Evolutionary conservation across 192 early-diverging fungal genomes (phyloP).

Genomic region (Haplosporangium gracile): DNA sequence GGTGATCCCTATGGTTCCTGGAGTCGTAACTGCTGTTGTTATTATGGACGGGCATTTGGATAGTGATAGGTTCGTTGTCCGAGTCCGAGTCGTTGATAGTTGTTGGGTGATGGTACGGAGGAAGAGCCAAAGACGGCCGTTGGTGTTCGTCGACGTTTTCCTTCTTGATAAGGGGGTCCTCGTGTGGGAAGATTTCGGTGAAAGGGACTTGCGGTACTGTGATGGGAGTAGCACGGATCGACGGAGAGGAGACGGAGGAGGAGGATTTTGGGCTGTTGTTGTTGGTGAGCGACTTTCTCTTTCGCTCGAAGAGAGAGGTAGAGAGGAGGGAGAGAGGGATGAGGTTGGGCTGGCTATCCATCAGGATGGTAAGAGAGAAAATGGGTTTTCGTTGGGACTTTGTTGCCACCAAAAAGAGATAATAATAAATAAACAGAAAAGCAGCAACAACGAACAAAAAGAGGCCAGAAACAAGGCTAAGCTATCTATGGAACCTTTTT

Average conservation of each 20-base stretch:
- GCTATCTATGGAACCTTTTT: background rate
- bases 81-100: background rate
- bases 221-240: background rate
- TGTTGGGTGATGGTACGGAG: background rate
- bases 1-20: background rate
- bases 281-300: background rate
- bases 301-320: constrained; percentile 36
- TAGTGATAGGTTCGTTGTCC: background rate
- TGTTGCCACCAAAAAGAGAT: constrained; percentile 15
- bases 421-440: background rate
- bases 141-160: constrained; percentile 2
- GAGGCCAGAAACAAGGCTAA: background rate
- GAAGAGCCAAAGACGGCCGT: background rate
- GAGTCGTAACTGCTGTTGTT: background rate
- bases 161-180: background rate
- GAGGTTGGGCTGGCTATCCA: constrained; percentile 1
- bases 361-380: background rate
- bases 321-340: constrained; percentile 29
- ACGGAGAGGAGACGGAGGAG: background rate
- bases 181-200: constrained; percentile 11
- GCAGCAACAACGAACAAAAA: background rate
- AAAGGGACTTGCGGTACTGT: background rate
- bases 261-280: background rate
- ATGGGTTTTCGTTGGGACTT: background rate
- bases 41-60: background rate